Evolutionary conservation across 2,329 filamentous ascomycete genomes (phyloP), one percentile per base, ranked within the genome.

Genomic region (Fusarium anguioides): DNA sequence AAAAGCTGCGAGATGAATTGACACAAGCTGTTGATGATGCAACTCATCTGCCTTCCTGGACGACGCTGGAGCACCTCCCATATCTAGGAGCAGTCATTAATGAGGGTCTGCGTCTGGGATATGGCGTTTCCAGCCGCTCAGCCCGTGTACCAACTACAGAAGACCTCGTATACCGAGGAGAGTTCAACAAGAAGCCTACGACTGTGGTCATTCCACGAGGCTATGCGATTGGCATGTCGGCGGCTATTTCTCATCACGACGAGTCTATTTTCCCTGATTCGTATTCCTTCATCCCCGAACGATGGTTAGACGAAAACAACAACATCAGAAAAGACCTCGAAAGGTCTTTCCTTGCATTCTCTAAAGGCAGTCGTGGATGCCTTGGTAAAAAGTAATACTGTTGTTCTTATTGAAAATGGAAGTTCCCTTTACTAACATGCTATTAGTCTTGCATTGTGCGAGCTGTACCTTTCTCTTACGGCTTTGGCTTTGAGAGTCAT

Each of bases 321-420:
- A 56, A 33, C 5, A 31, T 63, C 9, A 57, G 18, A 1, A 63
- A 63, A 7, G 40, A 63, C 8, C 2, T 63, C 8, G 60, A 63
- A n/a, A 27, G 29, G 15, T 63, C 50, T 2, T 50, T 63, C 50
- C 31, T 63, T 26, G 42, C 58, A 0, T 63, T 63, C 14, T 63
- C 58, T 0, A 63, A 63, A 1, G 60, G 60, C 1, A 63, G 60
- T 0, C 60, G 60, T 15, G 58, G 58, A 5, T 63, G 60, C 23
- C 60, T 63, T 7, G 60, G 60, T 9, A 63, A 63, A 36, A 63
- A 63, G 60, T 63, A 57, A 44, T 41, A 47, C 11, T 12, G 5
- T 12, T 29, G 11, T 12, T 29, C 10, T 12, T 3, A 10, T 31
- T 17, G 14, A 31, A 6, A 6, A 14, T 31, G 29, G 29, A 31